Conservation (phyloP, 2,329 filamentous ascomycete species). For the Zasmidium angulare region DNA sequence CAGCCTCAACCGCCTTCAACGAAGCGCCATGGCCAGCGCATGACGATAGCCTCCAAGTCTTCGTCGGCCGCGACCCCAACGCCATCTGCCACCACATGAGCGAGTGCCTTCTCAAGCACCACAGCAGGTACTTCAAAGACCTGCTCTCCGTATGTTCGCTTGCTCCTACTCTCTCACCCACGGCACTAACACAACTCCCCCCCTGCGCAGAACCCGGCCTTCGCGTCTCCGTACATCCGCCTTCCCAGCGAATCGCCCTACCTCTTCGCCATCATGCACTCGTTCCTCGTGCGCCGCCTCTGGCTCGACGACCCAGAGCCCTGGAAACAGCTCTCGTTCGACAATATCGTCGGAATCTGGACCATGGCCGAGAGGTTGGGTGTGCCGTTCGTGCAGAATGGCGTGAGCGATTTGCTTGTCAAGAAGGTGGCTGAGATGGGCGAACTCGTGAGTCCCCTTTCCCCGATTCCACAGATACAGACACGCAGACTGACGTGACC, state of each 20-base stretch:
- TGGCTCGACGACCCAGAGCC: slow-evolving; percentile 5
- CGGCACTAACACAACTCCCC: background rate
- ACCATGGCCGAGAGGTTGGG: slow-evolving; percentile 9
- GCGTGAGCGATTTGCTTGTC: slow-evolving; percentile 9
- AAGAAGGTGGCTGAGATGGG: slow-evolving; percentile 8
- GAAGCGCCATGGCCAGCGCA: background rate
- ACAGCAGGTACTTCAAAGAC: slow-evolving; percentile 1
- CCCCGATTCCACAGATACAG: background rate
- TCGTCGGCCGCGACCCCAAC: background rate
- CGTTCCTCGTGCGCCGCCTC: slow-evolving; percentile 5
- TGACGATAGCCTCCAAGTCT: background rate
- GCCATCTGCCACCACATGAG: background rate
- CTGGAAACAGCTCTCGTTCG: slow-evolving; percentile 7
- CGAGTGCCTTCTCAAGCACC: background rate
- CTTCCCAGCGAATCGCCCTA: slow-evolving; percentile 13
- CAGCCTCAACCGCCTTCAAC: background rate
- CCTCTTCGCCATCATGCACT: slow-evolving; percentile 10
- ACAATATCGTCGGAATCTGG: slow-evolving; percentile 17
- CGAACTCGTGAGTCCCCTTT: background rate
- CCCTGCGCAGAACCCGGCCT: background rate
- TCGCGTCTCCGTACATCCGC: slow-evolving; percentile 8
- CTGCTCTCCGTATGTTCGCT: background rate
- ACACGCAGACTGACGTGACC: background rate
- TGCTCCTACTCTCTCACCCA: background rate
- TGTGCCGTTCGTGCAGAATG: slow-evolving; percentile 20